These are phyloP conservation scores for Prunus salicina DNA, from an alignment of 306 rosid species.

Conservation along the genomic window DNA sequence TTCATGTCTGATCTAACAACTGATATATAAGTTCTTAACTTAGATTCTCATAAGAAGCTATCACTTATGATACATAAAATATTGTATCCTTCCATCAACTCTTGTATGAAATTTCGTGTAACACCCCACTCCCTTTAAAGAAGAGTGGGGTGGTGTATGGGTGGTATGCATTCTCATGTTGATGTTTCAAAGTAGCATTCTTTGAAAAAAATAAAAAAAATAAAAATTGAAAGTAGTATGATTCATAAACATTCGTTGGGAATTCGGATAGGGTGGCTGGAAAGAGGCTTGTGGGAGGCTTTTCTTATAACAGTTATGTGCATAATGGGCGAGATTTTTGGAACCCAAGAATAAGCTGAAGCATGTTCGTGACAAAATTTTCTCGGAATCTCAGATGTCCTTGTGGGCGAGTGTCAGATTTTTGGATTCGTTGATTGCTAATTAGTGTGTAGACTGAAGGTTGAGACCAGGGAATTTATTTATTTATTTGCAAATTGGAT, in stretches of 20 bases:
- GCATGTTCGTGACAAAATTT: not conserved
- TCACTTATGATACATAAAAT: too few relatives aligned
- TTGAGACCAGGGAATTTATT: not conserved
- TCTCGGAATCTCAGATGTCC: not conserved
- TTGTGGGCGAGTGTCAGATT: not conserved
- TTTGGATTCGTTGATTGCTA: not conserved
- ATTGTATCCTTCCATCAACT: too few relatives aligned
- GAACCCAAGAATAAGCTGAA: not conserved
- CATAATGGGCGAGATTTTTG: not conserved
- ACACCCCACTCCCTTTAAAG: not conserved
- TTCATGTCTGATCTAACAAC: not conserved
- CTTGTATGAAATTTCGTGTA: not conserved
- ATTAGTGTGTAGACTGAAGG: not conserved
- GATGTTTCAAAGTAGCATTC: constrained; percentile 1
- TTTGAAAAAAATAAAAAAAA: not conserved
- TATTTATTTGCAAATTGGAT: not conserved
- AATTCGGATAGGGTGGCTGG: not conserved
- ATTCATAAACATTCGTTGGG: not conserved
- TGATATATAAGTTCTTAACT: not conserved
- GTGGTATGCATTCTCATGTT: not conserved
- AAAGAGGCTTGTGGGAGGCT: not conserved
- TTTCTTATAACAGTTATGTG: not conserved
- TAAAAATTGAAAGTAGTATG: not conserved
- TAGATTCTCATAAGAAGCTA: not conserved
- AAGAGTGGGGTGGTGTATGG: not conserved